Conservation (phyloP, 805 yeast genomes). For the Pichia thaimueangensis region DNA sequence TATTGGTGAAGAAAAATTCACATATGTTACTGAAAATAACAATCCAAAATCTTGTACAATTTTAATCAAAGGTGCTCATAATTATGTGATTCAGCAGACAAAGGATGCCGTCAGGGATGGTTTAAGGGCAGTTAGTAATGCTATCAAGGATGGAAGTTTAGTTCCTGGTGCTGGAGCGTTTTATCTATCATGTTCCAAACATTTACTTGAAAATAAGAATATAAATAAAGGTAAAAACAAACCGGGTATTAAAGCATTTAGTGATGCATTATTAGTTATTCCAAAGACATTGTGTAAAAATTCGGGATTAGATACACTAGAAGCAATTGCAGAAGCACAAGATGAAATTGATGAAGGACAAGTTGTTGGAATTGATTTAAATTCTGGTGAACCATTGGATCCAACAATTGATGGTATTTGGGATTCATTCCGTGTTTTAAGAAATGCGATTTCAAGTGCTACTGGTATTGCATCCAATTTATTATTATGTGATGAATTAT, state of each 20-base stretch:
- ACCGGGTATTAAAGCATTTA: slow-evolving; percentile 88
- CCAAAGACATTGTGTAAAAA: slow-evolving; percentile 91
- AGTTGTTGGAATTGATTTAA: slow-evolving; percentile 84
- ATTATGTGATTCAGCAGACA: slow-evolving; percentile 82
- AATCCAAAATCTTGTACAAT: slow-evolving; percentile 91
- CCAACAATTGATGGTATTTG: slow-evolving; percentile 92
- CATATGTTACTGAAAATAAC: slow-evolving; percentile 84
- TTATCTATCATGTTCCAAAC: slow-evolving; percentile 73
- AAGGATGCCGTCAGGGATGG: slow-evolving; percentile 98
- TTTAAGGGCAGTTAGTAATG: slow-evolving; percentile 87
- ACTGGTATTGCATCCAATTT: slow-evolving; percentile 91
- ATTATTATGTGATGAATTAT: slow-evolving; percentile 88
- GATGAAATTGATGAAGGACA: slow-evolving; percentile 80
- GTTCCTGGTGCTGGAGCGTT: slow-evolving; percentile 98
- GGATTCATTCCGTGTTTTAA: slow-evolving; percentile 91
- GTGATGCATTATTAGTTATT: slow-evolving; percentile 82
- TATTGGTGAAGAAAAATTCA: slow-evolving; percentile 95
- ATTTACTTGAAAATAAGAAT: slow-evolving; percentile 49
- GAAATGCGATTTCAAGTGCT: slow-evolving; percentile 89
- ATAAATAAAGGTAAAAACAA: slow-evolving; percentile 73
- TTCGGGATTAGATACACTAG: slow-evolving; percentile 91
- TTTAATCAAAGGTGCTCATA: slow-evolving; percentile 88
- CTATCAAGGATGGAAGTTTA: slow-evolving; percentile 73
- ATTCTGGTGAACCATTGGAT: slow-evolving; percentile 92
- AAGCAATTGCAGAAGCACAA: slow-evolving; percentile 80